Evolutionary conservation across 345 rosid species (phyloP).

Genomic region (Raphanus raphanistrum): DNA sequence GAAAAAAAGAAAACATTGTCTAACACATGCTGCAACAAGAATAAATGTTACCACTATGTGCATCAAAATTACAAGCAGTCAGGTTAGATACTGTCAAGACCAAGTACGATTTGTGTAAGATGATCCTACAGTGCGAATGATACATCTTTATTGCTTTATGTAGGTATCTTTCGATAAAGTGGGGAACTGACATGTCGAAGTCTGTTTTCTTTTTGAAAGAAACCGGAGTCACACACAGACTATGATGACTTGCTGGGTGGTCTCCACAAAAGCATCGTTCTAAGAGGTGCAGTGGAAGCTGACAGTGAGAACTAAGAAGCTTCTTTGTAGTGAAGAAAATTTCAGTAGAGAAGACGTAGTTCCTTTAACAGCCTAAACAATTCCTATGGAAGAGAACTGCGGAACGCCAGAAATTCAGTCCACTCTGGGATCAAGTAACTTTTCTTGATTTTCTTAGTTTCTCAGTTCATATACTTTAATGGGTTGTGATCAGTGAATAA

Average conservation of each 20-base stretch:
- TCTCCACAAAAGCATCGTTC: constrained; percentile 61
- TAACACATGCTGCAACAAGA: constrained; percentile 59
- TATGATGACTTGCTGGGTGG: constrained; percentile 66
- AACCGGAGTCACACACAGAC: constrained; percentile 76
- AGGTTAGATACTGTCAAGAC: constrained; percentile 48
- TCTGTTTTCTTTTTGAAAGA: constrained; percentile 19
- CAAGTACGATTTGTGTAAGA: background rate
- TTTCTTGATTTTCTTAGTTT: background rate
- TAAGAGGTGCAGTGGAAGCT: constrained; percentile 45
- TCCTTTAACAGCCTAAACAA: too few relatives aligned
- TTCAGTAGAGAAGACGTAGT: too few relatives aligned
- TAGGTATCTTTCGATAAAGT: too few relatives aligned
- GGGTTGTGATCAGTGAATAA: constrained; percentile 16
- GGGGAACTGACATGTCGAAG: too few relatives aligned
- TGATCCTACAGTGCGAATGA: background rate
- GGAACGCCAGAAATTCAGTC: constrained; percentile 50
- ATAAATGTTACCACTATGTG: constrained; percentile 73
- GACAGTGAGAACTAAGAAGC: constrained; percentile 64
- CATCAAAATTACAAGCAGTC: constrained; percentile 77
- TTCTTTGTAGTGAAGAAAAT: constrained; percentile 24
- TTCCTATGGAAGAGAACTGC: constrained; percentile 35
- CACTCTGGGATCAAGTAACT: constrained; percentile 51
- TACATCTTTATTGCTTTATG: constrained; percentile 16
- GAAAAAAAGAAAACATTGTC: too few relatives aligned
- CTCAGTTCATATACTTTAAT: constrained; percentile 21